Evolutionary conservation across 306 rosid genomes (phyloP).

Genomic region (Cucumis sativus): Cucumber_9930_V3 NC_026659.2:23243501-23244000

Average conservation of each 20-base stretch:
- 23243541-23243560: no score
- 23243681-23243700: no score
- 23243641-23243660: neutral
- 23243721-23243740: no score
- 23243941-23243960: neutral
- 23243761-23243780: no score
- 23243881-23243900: neutral
- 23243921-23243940: neutral
- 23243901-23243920: neutral
- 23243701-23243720: no score
- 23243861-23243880: neutral
- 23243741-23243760: no score
- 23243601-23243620: neutral
- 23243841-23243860: neutral
- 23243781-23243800: no score
- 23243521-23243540: no score
- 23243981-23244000: neutral
- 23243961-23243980: neutral
- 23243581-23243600: neutral
- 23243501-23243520: neutral
- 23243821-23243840: neutral
- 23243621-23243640: neutral
- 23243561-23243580: neutral
- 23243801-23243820: no score
- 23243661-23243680: neutral